phyloP scores from a whole-genome alignment of 2,329 filamentous ascomycete genomes.

The Scedosporium dehoogii region DNA sequence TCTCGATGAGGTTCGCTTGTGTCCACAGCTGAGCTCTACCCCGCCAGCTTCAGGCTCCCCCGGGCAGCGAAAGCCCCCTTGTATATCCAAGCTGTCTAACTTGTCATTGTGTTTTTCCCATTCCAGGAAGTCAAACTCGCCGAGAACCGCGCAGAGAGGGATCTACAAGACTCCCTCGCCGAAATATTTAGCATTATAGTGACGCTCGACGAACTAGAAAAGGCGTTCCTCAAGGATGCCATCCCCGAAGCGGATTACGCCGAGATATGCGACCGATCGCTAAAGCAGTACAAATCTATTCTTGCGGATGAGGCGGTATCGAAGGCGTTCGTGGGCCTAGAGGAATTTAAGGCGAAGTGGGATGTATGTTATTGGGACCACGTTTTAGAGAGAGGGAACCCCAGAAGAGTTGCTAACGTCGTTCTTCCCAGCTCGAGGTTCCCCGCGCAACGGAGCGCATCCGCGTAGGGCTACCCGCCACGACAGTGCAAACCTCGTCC shows the following conservation, averaged over 20 bases:
- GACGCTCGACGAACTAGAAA: constrained; percentile 89
- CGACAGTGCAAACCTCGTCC: constrained; percentile 51
- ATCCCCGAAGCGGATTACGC: constrained; percentile 88
- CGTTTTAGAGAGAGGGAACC: too few relatives aligned
- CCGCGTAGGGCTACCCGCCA: constrained; percentile 85
- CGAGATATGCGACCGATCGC: constrained; percentile 83
- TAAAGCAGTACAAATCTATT: constrained; percentile 96
- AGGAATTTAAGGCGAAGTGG: constrained; percentile 87
- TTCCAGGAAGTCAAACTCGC: constrained; percentile 83
- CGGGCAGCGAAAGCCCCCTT: background rate
- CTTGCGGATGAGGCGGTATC: constrained; percentile 84
- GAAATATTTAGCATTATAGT: constrained; percentile 97
- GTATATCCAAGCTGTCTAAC: constrained; percentile 5
- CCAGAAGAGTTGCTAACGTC: constrained; percentile 2
- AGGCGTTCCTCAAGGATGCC: constrained; percentile 92
- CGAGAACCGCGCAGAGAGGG: constrained; percentile 76
- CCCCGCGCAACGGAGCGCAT: constrained; percentile 89
- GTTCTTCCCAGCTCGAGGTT: constrained; percentile 66
- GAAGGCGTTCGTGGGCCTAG: constrained; percentile 76
- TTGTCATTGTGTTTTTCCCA: background rate
- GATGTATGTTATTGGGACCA: constrained; percentile 49
- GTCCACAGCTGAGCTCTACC: background rate
- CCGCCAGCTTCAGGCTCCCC: constrained; percentile 12
- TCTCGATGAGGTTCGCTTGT: constrained; percentile 64
- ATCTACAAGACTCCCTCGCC: constrained; percentile 89